Evolutionary conservation across 768 basidiomycete species (phyloP).

Genomic region (Podaxis sp.): DNA sequence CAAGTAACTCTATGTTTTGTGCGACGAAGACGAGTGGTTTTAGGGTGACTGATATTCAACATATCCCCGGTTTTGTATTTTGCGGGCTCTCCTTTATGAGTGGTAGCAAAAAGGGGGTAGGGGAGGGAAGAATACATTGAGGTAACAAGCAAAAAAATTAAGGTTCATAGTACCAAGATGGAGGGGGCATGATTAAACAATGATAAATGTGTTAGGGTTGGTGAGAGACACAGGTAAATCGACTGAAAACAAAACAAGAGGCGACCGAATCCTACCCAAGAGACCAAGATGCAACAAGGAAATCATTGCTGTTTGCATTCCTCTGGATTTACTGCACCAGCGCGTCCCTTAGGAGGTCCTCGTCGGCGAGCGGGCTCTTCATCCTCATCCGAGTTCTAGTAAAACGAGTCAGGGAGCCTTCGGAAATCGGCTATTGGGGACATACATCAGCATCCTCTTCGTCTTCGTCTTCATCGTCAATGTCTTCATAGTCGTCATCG

Average conservation of each 20-base stretch:
- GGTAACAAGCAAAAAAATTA: background rate
- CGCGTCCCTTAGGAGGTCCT: constrained; percentile 57
- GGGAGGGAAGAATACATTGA: background rate
- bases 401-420: constrained; percentile 5
- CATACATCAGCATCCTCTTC: constrained; percentile 49
- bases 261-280: background rate
- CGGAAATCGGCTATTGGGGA: constrained; percentile 23
- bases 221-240: background rate
- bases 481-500: constrained; percentile 58
- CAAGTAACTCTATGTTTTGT: too few species aligned
- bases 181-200: background rate
- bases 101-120: background rate
- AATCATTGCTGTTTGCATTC: constrained; percentile 90
- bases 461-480: constrained; percentile 60
- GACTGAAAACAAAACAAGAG: background rate
- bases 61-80: background rate
- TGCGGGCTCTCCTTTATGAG: background rate
- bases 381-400: constrained; percentile 68
- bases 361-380: constrained; percentile 58
- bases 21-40: too few species aligned
- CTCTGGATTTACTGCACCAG: constrained; percentile 64
- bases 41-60: background rate
- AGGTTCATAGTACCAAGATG: background rate
- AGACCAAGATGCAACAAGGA: background rate
- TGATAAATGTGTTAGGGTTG: constrained; percentile 1